These are phyloP conservation scores for Trichopus zeylanicus DNA, from an alignment of 116 monocot species.

Conservation along the genomic window DNA sequence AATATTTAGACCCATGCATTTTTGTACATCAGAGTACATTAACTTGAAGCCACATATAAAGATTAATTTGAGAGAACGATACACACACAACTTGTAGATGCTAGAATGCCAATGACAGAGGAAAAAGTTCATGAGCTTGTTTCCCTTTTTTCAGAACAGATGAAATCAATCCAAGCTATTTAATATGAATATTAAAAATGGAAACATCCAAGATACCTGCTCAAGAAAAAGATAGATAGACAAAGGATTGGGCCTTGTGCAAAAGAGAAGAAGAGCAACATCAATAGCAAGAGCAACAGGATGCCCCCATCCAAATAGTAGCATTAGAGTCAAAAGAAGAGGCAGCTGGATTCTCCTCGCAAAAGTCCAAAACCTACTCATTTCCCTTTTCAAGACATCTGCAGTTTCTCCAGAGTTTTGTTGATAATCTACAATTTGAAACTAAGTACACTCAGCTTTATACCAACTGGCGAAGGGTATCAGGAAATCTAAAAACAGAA, in stretches of 20 bases:
- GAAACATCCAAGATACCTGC: conserved; percentile 35
- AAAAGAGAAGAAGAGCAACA: conserved; percentile 57
- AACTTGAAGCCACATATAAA: not conserved
- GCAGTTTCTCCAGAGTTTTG: conserved; percentile 26
- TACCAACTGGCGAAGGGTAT: not conserved
- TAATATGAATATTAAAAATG: not conserved
- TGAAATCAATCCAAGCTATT: conserved; percentile 8
- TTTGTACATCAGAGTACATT: not conserved
- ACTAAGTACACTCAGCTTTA: too few relatives aligned
- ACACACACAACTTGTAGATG: not conserved
- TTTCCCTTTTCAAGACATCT: conserved; percentile 47
- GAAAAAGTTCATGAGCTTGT: too few relatives aligned
- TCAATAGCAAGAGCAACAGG: conserved; percentile 62
- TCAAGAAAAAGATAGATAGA: conserved; percentile 83
- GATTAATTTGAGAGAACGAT: not conserved
- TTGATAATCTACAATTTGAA: conserved; percentile 20
- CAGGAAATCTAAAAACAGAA: not conserved
- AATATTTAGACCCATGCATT: not conserved
- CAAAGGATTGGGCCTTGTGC: conserved; percentile 66
- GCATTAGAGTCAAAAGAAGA: conserved; percentile 41
- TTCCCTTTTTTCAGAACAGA: conserved; percentile 1
- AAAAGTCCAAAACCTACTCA: conserved; percentile 49
- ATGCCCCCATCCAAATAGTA: conserved; percentile 61
- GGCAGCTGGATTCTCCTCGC: conserved; percentile 67
- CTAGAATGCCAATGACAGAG: not conserved